Percentiles rank a stretch among this genome's conserved stretches.
Conservation (phyloP, 1,284 basidiomycete genomes). For the Sutorius eximius region DNA sequence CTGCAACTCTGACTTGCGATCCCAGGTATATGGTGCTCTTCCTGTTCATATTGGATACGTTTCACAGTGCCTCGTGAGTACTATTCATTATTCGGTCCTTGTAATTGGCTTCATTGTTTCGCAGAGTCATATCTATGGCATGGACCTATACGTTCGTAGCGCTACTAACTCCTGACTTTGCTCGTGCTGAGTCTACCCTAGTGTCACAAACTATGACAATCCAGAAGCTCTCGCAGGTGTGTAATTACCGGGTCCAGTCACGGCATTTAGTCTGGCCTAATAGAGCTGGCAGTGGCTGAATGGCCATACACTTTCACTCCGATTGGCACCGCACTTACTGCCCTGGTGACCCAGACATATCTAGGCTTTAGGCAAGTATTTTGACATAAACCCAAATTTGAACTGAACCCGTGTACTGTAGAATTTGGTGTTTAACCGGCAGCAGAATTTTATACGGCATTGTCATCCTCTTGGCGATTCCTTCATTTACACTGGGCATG, state of each 20-base stretch:
- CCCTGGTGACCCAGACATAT: conserved; percentile 40
- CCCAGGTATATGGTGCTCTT: conserved; percentile 39
- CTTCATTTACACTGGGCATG: conserved; percentile 40
- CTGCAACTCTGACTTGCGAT: not conserved
- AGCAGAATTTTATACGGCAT: conserved; percentile 36
- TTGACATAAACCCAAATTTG: too few relatives aligned
- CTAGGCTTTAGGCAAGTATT: conserved; percentile 14
- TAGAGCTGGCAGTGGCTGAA: not conserved
- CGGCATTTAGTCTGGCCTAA: not conserved
- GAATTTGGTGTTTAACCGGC: conserved; percentile 35
- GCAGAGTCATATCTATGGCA: conserved; percentile 17
- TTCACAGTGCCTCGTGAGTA: conserved; percentile 41
- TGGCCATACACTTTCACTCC: conserved; percentile 49
- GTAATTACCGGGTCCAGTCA: not conserved
- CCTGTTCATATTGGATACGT: conserved; percentile 46
- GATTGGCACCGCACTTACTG: conserved; percentile 42
- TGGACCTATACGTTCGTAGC: conserved; percentile 19
- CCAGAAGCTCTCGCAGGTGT: conserved; percentile 13
- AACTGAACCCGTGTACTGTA: conserved; percentile 16
- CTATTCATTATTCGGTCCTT: not conserved
- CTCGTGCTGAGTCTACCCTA: not conserved
- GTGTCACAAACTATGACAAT: conserved; percentile 17
- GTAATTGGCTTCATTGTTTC: not conserved
- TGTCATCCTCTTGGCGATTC: conserved; percentile 34
- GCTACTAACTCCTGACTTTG: not conserved